These are phyloP conservation scores for Lipomyces yamadae DNA, from an alignment of 805 yeast genomes.

Conservation along the genomic window DNA sequence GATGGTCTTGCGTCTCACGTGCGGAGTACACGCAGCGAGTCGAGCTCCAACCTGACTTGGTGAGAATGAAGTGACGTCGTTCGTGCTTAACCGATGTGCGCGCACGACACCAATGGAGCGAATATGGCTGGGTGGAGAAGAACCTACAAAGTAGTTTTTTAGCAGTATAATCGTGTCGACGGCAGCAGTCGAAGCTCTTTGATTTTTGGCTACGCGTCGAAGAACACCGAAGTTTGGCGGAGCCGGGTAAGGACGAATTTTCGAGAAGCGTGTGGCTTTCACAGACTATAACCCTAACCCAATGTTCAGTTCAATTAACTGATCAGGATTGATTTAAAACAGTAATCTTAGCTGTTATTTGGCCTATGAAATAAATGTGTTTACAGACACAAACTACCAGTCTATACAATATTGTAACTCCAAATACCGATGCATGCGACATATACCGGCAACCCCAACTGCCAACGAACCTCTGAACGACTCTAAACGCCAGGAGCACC, in stretches of 20 bases:
- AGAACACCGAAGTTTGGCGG: conserved; percentile 4
- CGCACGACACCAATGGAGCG: background rate
- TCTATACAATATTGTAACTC: background rate
- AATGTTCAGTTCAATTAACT: no score
- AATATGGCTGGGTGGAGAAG: background rate
- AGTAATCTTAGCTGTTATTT: no score
- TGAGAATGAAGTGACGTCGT: background rate
- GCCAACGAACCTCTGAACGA: no score
- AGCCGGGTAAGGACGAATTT: conserved; percentile 15
- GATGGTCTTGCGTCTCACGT: background rate
- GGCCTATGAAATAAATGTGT: no score
- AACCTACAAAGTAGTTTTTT: background rate
- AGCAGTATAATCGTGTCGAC: background rate
- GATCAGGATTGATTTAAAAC: no score
- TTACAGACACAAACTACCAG: no score
- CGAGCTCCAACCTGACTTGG: background rate
- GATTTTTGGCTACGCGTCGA: conserved; percentile 1
- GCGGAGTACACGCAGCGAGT: background rate
- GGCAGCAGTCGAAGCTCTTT: background rate
- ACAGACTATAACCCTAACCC: background rate
- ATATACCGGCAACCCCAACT: background rate
- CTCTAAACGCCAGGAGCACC: conserved; percentile 32
- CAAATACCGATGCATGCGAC: background rate
- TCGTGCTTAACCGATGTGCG: background rate
- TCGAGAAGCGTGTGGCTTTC: conserved; percentile 10